Base-by-base conservation (phyloP, 202 grass and related monocot genomes). In the Digitaria exilis region DNA sequence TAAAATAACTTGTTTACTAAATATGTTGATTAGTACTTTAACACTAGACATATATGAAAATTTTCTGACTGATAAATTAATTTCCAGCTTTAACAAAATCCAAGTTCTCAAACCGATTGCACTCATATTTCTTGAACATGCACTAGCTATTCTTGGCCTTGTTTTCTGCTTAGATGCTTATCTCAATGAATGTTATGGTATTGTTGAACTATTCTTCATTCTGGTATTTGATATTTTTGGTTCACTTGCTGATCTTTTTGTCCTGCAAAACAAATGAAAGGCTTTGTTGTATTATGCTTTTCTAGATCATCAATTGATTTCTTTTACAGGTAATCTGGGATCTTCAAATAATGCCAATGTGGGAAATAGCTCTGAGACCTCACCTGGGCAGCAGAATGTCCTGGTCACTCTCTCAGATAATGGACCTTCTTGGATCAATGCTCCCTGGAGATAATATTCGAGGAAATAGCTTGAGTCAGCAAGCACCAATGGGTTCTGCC, bases 341-440 rank as follows among this genome's bases (percentile, higher is more conserved):
- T 68, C 76, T 54, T 43, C 80, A 22, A 19, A 60, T 57, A 75
- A 75, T 70, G 54, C 45, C 18, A 71, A 65, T 72, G 62, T 65
- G 16, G 76, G 48, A 35, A 82, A 85, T 76, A 67, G 31, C 24
- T 88, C 76, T 83, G 82, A 84, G 65, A 79, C 71, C 19, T 79
- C 84, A 45, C 80, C 75, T 82, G 73, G 37, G 69, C 85, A 93
- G 69, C 88, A 82, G 64, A 66, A 77, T 76, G 66, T 79, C 32
- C 76, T 75, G 69, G 69, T 42, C 22, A 66, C 84, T 76, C 61
- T 89, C 89, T 66, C 94, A 91, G 81, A 60, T 93, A 63, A 72
- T 84, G 55, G 87, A 87, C 46, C 71, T 80, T 73, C 61, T 91
- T 82, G 84, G 87, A 41, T 62, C 88, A 72, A 25, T 91, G 62